phyloP scores from a whole-genome alignment of 305 asterid genomes.

The Fraxinus xanthoxyloides region DNA sequence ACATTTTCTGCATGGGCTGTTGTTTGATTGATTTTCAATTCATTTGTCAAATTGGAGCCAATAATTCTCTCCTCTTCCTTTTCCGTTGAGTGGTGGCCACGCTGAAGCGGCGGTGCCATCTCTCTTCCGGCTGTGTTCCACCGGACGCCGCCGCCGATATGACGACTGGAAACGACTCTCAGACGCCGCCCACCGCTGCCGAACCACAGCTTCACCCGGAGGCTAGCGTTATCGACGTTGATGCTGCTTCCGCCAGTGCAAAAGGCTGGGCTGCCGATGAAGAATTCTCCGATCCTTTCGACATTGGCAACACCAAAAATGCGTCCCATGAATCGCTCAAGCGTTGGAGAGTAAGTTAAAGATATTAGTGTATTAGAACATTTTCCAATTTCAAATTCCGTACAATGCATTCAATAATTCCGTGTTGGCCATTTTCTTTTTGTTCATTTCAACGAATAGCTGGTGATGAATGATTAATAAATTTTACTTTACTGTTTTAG shows the following conservation, averaged over 20 bases:
- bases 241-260: conserved; percentile 19
- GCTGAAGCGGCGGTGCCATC: conserved; percentile 53
- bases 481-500: background rate
- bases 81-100: conserved; percentile 45
- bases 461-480: background rate
- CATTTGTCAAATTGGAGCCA: background rate
- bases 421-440: background rate
- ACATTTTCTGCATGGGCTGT: conserved; percentile 21
- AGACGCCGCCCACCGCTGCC: background rate
- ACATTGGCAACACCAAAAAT: conserved; percentile 67
- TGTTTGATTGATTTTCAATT: conserved; percentile 24
- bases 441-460: background rate
- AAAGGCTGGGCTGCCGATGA: conserved; percentile 30
- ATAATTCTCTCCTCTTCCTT: background rate
- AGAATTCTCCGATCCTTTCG: conserved; percentile 69
- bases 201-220: conserved; percentile 40
- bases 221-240: conserved; percentile 30
- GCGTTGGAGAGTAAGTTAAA: conserved; percentile 79
- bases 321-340: conserved; percentile 65
- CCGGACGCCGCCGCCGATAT: conserved; percentile 29
- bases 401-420: background rate
- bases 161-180: conserved; percentile 37
- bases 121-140: conserved; percentile 20
- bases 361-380: background rate
- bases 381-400: background rate